phyloP scores from a whole-genome alignment of 2,329 filamentous ascomycete species.

The Fusarium bulbicola region DNA sequence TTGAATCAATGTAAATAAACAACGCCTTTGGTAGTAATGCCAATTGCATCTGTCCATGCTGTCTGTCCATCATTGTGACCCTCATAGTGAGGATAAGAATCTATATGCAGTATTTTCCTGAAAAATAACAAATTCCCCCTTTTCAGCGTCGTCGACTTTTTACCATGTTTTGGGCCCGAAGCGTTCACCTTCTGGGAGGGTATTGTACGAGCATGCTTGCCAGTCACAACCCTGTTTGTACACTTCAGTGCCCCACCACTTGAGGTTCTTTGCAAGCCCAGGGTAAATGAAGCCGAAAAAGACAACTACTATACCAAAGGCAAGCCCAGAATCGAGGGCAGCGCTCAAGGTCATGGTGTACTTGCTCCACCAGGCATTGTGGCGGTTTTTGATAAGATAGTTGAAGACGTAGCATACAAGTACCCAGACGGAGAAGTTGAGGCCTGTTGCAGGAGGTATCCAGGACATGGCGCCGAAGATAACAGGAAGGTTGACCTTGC shows the following conservation, averaged over 20 bases:
- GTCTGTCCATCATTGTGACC: constrained; percentile 36
- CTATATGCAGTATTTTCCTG: constrained; percentile 33
- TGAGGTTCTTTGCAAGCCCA: constrained; percentile 75
- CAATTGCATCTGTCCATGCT: constrained; percentile 7
- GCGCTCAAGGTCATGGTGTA: constrained; percentile 91
- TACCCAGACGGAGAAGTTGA: constrained; percentile 90
- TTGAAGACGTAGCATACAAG: constrained; percentile 89
- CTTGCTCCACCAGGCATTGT: constrained; percentile 84
- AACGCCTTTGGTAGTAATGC: constrained; percentile 7
- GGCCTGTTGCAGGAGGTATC: constrained; percentile 86
- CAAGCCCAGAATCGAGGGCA: constrained; percentile 82
- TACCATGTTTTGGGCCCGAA: constrained; percentile 74
- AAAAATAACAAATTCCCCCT: not conserved
- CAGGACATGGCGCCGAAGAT: constrained; percentile 84
- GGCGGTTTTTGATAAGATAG: constrained; percentile 74
- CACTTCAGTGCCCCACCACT: constrained; percentile 90
- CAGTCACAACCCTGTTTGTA: constrained; percentile 88
- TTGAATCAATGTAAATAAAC: not conserved
- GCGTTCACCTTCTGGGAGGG: constrained; percentile 67
- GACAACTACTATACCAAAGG: constrained; percentile 82
- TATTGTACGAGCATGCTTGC: constrained; percentile 78
- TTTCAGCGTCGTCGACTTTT: not conserved
- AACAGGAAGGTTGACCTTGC: constrained; percentile 83
- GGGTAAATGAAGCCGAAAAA: constrained; percentile 91
- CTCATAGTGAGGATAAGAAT: not conserved